A percentile compares a stretch with the other conserved stretches of the same genome.
Conservation (phyloP, 768 basidiomycete species). For the Fistulinella prunicolor region DNA sequence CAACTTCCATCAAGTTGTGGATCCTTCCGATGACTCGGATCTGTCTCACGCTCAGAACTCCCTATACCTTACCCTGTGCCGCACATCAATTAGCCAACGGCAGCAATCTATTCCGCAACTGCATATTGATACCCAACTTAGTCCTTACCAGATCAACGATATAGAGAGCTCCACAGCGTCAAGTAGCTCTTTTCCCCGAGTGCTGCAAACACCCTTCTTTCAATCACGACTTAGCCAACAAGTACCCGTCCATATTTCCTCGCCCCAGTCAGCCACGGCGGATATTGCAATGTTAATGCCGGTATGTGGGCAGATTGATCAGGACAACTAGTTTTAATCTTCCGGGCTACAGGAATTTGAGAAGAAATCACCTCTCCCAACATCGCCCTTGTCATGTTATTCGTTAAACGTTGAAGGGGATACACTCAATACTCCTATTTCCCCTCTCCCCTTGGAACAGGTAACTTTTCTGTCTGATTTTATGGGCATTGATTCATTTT, state of each 20-base stretch:
- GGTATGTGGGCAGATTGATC: slow-evolving; percentile 6
- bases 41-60: not conserved
- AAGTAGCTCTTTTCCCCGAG: slow-evolving; percentile 2
- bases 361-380: slow-evolving; percentile 6
- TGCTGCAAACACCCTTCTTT: slow-evolving; percentile 11
- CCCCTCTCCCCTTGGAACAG: not conserved
- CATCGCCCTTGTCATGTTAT: slow-evolving; percentile 16
- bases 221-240: not conserved
- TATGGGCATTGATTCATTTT: not conserved
- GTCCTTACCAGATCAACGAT: slow-evolving; percentile 3
- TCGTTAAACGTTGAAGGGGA: slow-evolving; percentile 5
- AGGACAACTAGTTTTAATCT: not conserved
- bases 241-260: slow-evolving; percentile 4
- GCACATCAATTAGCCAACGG: not conserved
- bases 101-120: slow-evolving; percentile 14
- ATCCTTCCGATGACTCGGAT: not conserved
- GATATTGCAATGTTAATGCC: slow-evolving; percentile 2
- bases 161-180: slow-evolving; percentile 18
- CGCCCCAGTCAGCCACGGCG: slow-evolving; percentile 11
- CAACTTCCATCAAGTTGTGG: not conserved
- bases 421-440: not conserved
- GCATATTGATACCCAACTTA: slow-evolving; percentile 19
- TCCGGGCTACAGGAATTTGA: slow-evolving; percentile 10
- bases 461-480: slow-evolving; percentile 10
- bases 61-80: not conserved